phyloP scores from a whole-genome alignment of 495 filamentous ascomycete species.

The Diplogelasinospora grovesii region DNA sequence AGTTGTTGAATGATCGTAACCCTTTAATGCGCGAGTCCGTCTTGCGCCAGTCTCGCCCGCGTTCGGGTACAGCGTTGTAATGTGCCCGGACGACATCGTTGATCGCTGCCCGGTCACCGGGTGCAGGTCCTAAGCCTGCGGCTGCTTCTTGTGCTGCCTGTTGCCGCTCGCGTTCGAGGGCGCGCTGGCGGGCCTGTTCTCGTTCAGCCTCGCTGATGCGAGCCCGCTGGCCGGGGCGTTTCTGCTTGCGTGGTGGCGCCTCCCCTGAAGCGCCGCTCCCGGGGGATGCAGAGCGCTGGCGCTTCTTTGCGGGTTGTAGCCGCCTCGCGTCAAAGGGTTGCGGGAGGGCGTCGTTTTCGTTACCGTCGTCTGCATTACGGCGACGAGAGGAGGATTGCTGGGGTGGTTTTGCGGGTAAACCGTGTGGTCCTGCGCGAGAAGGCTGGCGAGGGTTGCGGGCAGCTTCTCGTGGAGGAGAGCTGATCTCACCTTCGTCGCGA shows the following conservation, averaged over 20 bases:
- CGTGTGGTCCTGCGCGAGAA: not conserved
- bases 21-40: constrained; percentile 92
- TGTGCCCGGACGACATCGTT: constrained; percentile 84
- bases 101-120: constrained; percentile 45
- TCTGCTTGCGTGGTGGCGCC: constrained; percentile 71
- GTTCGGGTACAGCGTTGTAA: constrained; percentile 92
- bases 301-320: constrained; percentile 47
- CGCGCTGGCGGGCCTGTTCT: constrained; percentile 60
- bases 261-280: constrained; percentile 35
- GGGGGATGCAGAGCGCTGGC: constrained; percentile 35
- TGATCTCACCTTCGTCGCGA: constrained; percentile 4
- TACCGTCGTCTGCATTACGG: too few relatives aligned
- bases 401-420: constrained; percentile 5
- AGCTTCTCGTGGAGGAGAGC: not conserved
- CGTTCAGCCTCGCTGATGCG: constrained; percentile 66
- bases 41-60: constrained; percentile 89
- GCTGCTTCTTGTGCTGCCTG: constrained; percentile 21
- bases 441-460: not conserved
- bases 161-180: constrained; percentile 57
- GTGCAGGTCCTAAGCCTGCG: constrained; percentile 38
- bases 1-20: constrained; percentile 92
- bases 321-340: constrained; percentile 52
- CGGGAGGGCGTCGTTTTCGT: constrained; percentile 36
- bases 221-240: constrained; percentile 77
- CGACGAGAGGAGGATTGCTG: too few relatives aligned